Base-by-base conservation (phyloP, 1,284 basidiomycete species). In the Austroboletus novae-zelandiae region DNA sequence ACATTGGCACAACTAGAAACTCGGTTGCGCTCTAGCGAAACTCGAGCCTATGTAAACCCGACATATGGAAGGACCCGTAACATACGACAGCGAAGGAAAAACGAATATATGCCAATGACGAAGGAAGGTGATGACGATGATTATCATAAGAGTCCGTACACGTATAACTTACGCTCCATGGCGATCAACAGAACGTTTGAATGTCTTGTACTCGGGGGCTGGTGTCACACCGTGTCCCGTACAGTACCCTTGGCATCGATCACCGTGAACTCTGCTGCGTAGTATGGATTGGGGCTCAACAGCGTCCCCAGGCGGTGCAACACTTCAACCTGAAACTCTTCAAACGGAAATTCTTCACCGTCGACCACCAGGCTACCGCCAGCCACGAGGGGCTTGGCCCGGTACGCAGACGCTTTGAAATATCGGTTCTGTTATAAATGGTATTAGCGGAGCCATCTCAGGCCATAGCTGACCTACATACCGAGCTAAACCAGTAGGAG, bases 271-370 rank as follows among this genome's bases (percentile, higher is more conserved):
- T 84, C 76, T 1, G 74, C 74, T 14, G 77, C 79, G 59, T 84
- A 91, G 54, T 76, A 74, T 2, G 90, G 89, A 52, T 83, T 73
- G 39, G 84, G 80, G 61, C 86, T 89, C 17, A 94, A 69, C 14
- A 92, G 67, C 0, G 81, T 86, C 15, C 81, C 91, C 15, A 91
- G 69, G 6, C 82, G 78, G 23, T 78, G 76, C 58, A 91, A 82
- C 6, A 91, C 84, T 67, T 97, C 91, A 6, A 97, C 87, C 59
- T 93, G 84, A 67, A 88, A 94, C 50, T 86, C 80, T 59, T 86
- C 79, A 60, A 91, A 91, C 1, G 88, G 86, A 61, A 85, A 89
- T 14, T 73, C 68, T 71, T 98, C 95, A 15, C 95, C 95, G 62
- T 98, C 95, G 50, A 93, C 75, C 9, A 82, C 74, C 47, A 91